Conservation (phyloP, 2,329 filamentous ascomycete genomes). For the Aspergillus clavatus region DNA sequence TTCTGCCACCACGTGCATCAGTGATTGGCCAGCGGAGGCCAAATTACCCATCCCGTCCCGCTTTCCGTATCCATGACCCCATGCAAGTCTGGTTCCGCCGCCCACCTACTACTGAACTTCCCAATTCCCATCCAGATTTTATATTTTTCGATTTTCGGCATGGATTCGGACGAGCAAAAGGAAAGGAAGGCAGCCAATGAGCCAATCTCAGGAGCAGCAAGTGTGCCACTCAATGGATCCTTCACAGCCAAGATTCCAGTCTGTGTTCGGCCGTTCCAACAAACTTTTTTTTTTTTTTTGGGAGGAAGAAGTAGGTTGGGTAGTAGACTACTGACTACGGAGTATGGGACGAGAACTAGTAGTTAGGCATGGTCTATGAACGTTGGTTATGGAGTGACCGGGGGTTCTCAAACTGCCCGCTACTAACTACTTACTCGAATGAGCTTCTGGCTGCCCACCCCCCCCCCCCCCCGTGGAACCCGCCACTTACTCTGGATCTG, state of each 20-base stretch:
- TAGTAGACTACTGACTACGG: too few relatives aligned
- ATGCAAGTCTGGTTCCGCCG: constrained; percentile 9
- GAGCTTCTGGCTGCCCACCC: too few relatives aligned
- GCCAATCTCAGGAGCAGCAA: neutral
- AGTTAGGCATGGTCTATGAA: too few relatives aligned
- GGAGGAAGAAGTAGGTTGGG: too few relatives aligned
- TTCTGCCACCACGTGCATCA: constrained; percentile 31
- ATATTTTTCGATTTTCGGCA: neutral
- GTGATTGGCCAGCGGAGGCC: constrained; percentile 24
- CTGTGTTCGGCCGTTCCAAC: neutral
- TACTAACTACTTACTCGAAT: too few relatives aligned
- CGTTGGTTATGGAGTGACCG: constrained; percentile 2
- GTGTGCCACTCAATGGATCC: neutral
- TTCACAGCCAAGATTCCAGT: neutral
- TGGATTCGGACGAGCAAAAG: neutral
- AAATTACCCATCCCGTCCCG: constrained; percentile 6
- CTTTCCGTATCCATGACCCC: constrained; percentile 9
- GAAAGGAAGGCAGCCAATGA: neutral
- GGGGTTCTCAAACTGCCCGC: constrained; percentile 4
- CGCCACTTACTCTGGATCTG: constrained; percentile 11
- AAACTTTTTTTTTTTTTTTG: constrained; percentile 8
- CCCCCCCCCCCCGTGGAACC: constrained; percentile 9
- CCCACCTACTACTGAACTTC: neutral
- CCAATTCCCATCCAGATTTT: neutral
- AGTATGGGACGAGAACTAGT: too few relatives aligned